phyloP scores from a whole-genome alignment of 2,329 filamentous ascomycete species.

The Pseudogymnoascus sp. region DNA sequence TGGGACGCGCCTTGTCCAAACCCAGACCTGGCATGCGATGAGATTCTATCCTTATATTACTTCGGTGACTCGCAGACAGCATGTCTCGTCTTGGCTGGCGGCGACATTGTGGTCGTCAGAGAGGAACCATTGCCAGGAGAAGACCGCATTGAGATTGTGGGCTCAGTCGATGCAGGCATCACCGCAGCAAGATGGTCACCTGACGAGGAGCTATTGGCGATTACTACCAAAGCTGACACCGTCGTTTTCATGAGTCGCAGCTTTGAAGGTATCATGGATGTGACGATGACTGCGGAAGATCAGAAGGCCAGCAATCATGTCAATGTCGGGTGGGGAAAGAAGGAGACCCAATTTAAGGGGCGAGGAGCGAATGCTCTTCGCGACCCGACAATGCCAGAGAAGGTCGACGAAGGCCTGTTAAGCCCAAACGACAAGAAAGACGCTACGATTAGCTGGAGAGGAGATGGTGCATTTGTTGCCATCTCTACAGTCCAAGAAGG shows the following conservation, averaged over 20 bases:
- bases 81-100: slow-evolving; percentile 78
- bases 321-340: slow-evolving; percentile 96
- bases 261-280: slow-evolving; percentile 76
- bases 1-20: slow-evolving; percentile 84
- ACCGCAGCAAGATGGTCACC: slow-evolving; percentile 86
- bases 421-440: slow-evolving; percentile 65
- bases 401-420: slow-evolving; percentile 72
- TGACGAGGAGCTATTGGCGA: slow-evolving; percentile 81
- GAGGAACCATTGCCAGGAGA: slow-evolving; percentile 59
- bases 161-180: slow-evolving; percentile 88
- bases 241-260: slow-evolving; percentile 87
- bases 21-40: slow-evolving; percentile 67
- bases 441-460: slow-evolving; percentile 80
- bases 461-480: slow-evolving; percentile 85
- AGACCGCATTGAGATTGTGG: slow-evolving; percentile 88
- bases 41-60: slow-evolving; percentile 71
- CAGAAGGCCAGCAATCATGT: slow-evolving; percentile 86
- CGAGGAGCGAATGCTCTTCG: slow-evolving; percentile 76
- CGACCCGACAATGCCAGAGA: slow-evolving; percentile 91
- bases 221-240: slow-evolving; percentile 71
- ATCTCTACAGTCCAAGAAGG: slow-evolving; percentile 68
- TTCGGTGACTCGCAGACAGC: slow-evolving; percentile 71
- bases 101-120: slow-evolving; percentile 80
- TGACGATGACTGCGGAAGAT: slow-evolving; percentile 65
- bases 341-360: slow-evolving; percentile 95